These are phyloP conservation scores for Aegilops longissima DNA, from an alignment of 176 grass and related monocot genomes.

Conservation along the genomic window DNA sequence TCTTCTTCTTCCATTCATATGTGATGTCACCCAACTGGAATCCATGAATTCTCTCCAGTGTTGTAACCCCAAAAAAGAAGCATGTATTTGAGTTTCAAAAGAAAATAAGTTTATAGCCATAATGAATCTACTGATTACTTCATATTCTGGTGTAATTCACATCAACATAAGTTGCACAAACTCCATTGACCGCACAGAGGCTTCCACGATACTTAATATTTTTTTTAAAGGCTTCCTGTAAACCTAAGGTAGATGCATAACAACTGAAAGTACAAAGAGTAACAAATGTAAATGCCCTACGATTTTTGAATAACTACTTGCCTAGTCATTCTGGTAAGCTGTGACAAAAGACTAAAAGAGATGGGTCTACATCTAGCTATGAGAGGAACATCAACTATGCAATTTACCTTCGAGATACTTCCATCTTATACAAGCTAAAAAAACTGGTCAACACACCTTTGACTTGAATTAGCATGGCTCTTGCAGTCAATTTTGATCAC, in stretches of 20 bases:
- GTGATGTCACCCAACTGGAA: constrained; percentile 82
- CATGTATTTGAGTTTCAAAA: constrained; percentile 3
- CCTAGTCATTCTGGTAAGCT: not conserved
- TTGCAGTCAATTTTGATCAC: too few species aligned
- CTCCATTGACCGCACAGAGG: not conserved
- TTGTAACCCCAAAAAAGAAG: constrained; percentile 35
- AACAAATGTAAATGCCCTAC: not conserved
- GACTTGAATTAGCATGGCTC: too few species aligned
- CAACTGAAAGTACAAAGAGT: not conserved
- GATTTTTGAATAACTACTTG: not conserved
- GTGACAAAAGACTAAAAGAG: not conserved
- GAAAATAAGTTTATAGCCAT: not conserved
- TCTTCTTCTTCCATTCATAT: constrained; percentile 76
- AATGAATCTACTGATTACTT: not conserved
- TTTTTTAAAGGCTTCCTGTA: not conserved
- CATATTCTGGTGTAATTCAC: too few species aligned
- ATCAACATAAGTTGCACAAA: not conserved
- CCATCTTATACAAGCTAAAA: too few species aligned
- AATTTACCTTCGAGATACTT: too few species aligned
- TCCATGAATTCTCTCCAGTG: constrained; percentile 67
- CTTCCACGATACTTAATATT: not conserved
- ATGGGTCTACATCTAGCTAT: not conserved
- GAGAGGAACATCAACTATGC: too few species aligned
- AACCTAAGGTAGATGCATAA: not conserved
- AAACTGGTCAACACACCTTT: too few species aligned